Conservation (phyloP, 352 stramenopile genomes). For the Phytophthora vignae region DNA sequence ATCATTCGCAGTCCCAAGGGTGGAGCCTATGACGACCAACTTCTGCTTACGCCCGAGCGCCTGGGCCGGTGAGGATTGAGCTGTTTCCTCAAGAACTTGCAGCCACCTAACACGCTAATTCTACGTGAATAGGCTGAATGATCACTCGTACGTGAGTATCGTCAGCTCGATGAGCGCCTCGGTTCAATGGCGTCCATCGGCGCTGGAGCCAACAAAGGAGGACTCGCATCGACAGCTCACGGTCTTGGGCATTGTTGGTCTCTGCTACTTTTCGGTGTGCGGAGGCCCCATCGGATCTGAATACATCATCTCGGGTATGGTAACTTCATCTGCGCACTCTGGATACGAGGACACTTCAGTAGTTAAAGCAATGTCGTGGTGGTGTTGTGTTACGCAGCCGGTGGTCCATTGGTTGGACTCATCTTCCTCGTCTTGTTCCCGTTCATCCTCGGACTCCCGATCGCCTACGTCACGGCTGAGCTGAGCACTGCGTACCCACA, state of each 20-base stretch:
- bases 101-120: not conserved
- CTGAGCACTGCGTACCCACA: conserved; percentile 92
- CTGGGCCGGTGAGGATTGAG: conserved; percentile 8
- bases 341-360: not conserved
- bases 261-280: conserved; percentile 56
- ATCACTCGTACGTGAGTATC: conserved; percentile 38
- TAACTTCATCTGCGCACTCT: not conserved
- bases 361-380: not conserved
- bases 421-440: conserved; percentile 89
- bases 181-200: conserved; percentile 24
- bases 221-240: conserved; percentile 49
- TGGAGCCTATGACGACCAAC: conserved; percentile 17
- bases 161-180: conserved; percentile 29
- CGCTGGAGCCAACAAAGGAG: conserved; percentile 41
- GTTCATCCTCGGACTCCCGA: conserved; percentile 91
- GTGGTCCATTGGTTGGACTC: conserved; percentile 78
- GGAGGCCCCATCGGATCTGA: conserved; percentile 49
- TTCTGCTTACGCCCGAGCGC: conserved; percentile 14
- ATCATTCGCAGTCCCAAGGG: conserved; percentile 18
- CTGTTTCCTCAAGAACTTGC: not conserved
- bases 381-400: conserved; percentile 23
- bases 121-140: conserved; percentile 21
- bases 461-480: conserved; percentile 93
- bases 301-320: conserved; percentile 48
- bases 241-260: conserved; percentile 46